These are phyloP conservation scores for Zygnema circumcarinatum DNA, from an alignment of 139 green algal species.

Conservation along the genomic window DNA sequence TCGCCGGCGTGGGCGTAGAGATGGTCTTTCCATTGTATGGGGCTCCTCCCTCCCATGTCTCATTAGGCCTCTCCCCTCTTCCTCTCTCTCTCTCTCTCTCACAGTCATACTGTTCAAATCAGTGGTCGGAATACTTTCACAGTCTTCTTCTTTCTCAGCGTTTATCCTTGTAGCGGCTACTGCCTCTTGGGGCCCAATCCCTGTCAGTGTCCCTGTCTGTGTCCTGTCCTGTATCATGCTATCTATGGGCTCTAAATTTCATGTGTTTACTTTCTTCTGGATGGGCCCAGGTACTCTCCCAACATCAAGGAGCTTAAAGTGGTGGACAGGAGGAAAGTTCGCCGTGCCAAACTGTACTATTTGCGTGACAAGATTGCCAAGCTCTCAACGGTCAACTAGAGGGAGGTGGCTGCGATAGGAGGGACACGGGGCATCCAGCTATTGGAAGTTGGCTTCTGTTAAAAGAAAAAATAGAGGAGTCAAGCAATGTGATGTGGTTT, in stretches of 20 bases:
- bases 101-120: too few species aligned
- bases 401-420: too few species aligned
- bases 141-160: too few species aligned
- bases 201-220: too few species aligned
- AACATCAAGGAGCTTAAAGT: constrained; percentile 63
- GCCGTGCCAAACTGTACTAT: constrained; percentile 62
- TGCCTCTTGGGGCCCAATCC: too few species aligned
- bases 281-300: constrained; percentile 48
- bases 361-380: constrained; percentile 57
- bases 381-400: constrained; percentile 37
- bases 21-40: constrained; percentile 56
- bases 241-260: not conserved
- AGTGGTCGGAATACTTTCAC: too few species aligned
- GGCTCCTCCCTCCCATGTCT: too few species aligned
- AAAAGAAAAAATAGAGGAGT: too few species aligned
- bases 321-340: constrained; percentile 51
- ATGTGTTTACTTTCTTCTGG: constrained; percentile 15
- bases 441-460: too few species aligned
- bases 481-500: too few species aligned
- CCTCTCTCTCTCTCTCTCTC: not conserved
- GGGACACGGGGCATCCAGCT: too few species aligned
- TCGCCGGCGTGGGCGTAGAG: constrained; percentile 52
- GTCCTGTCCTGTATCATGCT: not conserved
- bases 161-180: too few species aligned
- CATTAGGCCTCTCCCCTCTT: not conserved